phyloP scores from a whole-genome alignment of 1,284 basidiomycete species.

The Microbotryum silenes-acaulis region DNA sequence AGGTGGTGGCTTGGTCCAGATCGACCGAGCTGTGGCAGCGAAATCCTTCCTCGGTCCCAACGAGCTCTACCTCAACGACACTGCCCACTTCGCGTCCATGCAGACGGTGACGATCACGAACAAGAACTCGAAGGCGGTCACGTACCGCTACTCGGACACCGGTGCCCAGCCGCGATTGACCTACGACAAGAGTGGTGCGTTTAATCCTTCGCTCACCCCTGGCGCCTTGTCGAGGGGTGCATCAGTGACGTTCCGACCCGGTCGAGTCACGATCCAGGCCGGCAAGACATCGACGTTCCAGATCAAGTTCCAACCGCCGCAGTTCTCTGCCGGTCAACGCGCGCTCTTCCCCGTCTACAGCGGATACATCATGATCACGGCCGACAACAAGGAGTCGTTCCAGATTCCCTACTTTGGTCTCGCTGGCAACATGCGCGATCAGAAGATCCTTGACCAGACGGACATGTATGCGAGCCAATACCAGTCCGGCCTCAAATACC shows the following conservation, averaged over 20 bases:
- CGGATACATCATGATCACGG: slow-evolving; percentile 20
- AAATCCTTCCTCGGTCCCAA: slow-evolving; percentile 53
- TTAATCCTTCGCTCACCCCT: not conserved
- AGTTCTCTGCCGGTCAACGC: not conserved
- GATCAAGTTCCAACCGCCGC: slow-evolving; percentile 12
- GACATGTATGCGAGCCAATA: slow-evolving; percentile 3
- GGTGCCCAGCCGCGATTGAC: not conserved
- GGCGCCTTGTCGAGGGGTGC: too few relatives aligned
- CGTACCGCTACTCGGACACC: slow-evolving; percentile 5
- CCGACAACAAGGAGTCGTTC: not conserved
- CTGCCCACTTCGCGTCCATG: slow-evolving; percentile 50
- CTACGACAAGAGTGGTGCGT: slow-evolving; percentile 1
- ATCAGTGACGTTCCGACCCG: not conserved
- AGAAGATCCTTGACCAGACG: slow-evolving; percentile 29
- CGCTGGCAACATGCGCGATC: slow-evolving; percentile 18
- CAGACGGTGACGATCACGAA: slow-evolving; percentile 42
- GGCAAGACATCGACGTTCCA: slow-evolving; percentile 1
- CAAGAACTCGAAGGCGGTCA: slow-evolving; percentile 8
- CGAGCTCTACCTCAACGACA: slow-evolving; percentile 62
- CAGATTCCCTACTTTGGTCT: slow-evolving; percentile 31
- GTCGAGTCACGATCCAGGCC: slow-evolving; percentile 8
- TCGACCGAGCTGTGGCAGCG: slow-evolving; percentile 54
- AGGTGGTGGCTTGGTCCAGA: slow-evolving; percentile 56
- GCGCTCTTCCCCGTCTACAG: slow-evolving; percentile 30
- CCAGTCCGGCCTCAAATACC: not conserved